phyloP scores from a whole-genome alignment of 106 monocot genomes.

The Dioscorea alata region DNA sequence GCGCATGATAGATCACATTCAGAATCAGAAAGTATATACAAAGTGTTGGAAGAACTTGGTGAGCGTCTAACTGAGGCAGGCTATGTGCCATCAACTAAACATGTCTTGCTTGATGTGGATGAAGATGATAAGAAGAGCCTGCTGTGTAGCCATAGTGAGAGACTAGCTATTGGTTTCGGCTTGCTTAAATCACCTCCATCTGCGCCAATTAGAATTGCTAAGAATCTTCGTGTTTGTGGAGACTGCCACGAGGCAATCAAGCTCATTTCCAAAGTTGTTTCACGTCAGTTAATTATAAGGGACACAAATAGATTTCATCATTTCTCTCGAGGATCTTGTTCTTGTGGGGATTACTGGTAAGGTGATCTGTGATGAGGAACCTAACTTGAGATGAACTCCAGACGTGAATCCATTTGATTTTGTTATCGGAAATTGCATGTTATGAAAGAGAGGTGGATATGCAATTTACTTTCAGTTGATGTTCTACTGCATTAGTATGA shows the following conservation, averaged over 20 bases:
- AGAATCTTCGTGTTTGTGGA: slow-evolving; percentile 35
- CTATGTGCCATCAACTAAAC: slow-evolving; percentile 27
- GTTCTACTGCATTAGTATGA: not conserved
- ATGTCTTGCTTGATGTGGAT: slow-evolving; percentile 32
- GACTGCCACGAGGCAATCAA: slow-evolving; percentile 42
- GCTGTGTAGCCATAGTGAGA: slow-evolving; percentile 41
- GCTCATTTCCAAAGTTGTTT: slow-evolving; percentile 35
- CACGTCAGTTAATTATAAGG: slow-evolving; percentile 24
- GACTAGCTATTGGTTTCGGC: slow-evolving; percentile 48
- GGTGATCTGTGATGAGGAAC: not conserved
- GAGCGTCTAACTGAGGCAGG: slow-evolving; percentile 24
- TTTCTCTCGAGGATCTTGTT: slow-evolving; percentile 30
- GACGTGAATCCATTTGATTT: not conserved
- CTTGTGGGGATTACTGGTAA: slow-evolving; percentile 47
- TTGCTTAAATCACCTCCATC: slow-evolving; percentile 29
- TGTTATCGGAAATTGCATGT: too few species aligned
- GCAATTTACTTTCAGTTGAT: too few species aligned
- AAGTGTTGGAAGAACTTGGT: slow-evolving; percentile 17
- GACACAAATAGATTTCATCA: slow-evolving; percentile 40
- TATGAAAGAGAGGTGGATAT: too few species aligned
- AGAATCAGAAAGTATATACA: slow-evolving; percentile 21
- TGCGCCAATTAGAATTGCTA: slow-evolving; percentile 36
- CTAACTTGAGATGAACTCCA: not conserved
- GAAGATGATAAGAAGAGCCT: slow-evolving; percentile 35
- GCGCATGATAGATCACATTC: slow-evolving; percentile 34